Conservation (phyloP, 116 monocot species). For the Trichopus zeylanicus region DNA sequence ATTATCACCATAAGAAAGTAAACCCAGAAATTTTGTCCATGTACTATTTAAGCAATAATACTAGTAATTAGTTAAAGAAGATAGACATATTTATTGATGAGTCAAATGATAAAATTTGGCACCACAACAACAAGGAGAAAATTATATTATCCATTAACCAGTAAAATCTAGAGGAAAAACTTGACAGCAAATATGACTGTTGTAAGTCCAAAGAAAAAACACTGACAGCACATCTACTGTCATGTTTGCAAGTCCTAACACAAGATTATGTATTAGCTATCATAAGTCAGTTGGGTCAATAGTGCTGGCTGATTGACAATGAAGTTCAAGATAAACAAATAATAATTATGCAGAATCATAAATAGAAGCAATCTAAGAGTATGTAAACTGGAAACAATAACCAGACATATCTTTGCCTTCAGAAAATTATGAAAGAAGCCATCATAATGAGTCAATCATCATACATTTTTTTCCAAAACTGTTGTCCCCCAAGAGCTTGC, state of each 20-base stretch:
- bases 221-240: not conserved
- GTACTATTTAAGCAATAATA: too few species aligned
- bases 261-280: not conserved
- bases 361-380: not conserved
- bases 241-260: not conserved
- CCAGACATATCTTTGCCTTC: not conserved
- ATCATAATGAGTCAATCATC: not conserved
- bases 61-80: too few species aligned
- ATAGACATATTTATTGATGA: too few species aligned
- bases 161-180: not conserved
- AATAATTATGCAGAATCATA: not conserved
- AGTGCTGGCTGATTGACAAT: too few species aligned
- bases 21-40: too few species aligned
- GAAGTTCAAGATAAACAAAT: not conserved
- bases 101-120: too few species aligned
- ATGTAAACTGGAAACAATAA: not conserved
- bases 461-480: conserved; percentile 2
- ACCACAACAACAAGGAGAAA: too few species aligned
- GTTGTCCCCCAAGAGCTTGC: not conserved
- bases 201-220: not conserved
- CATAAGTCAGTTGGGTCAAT: not conserved
- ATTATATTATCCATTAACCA: not conserved
- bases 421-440: not conserved
- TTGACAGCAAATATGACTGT: not conserved
- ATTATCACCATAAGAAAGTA: too few species aligned